Base-by-base conservation (phyloP, 805 yeast genomes). In the Hanseniaspora lachancei region DNA sequence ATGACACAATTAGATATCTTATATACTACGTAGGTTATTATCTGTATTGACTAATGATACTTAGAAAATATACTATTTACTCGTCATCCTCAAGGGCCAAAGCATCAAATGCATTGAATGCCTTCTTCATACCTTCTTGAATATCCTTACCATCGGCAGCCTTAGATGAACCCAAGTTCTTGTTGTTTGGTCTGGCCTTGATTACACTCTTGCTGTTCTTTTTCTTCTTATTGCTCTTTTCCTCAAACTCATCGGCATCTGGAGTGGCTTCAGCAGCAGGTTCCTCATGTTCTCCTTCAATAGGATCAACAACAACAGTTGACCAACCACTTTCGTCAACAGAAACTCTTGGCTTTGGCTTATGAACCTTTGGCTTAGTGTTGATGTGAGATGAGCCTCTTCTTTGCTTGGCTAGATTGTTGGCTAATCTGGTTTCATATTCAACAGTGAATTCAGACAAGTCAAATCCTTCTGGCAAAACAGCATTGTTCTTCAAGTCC, bases 271-370 rank as follows among this genome's bases (percentile, higher is more conserved):
- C 44, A 41, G 21, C 44, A 34, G 43, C 61, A 50, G 67, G 75
- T 20, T 74, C 79, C 57, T 49, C 53, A 32, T 36, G 18, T 32
- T 47, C 57, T 12, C 32, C 49, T 34, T 75, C 78, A 39, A 71
- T 69, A 15, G 44, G 44, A 41, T 46, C 49, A 46, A 46, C 39
- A 61, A 79, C 80, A 57, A 77, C 74, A 23, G 91, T 82, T 57
- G 84, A 84, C 91, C 93, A 86, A 47, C 95, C 95, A 59, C 86
- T 91, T 57, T 81, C 84, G 65, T 85, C 95, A 38, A 82, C 66
- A 20, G 76, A 72, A 38, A 72, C 73, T 60, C 70, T 71, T 58
- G 74, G 75, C 62, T 72, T 73, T 69, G 77, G 77, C 65, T 77
- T 81, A 65, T 82, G 77, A 64, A 82, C 74, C 62, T 74, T 75